Conservation (phyloP, 495 filamentous ascomycete genomes). For the Penicillium parvum region DNA sequence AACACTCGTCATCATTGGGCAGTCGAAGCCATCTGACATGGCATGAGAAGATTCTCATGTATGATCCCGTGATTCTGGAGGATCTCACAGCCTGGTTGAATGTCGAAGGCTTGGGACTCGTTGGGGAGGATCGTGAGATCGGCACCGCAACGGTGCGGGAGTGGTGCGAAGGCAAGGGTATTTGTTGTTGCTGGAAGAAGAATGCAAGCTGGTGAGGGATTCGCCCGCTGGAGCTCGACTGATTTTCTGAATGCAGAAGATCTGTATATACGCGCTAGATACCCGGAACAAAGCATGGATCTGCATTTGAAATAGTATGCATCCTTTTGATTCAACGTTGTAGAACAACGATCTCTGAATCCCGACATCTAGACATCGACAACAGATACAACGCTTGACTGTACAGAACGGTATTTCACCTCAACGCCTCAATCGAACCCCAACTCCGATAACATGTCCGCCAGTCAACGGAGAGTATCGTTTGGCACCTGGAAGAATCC, state of each 20-base stretch:
- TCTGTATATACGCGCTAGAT: not conserved
- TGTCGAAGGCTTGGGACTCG: constrained; percentile 55
- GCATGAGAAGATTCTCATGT: constrained; percentile 90
- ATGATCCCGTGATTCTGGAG: constrained; percentile 86
- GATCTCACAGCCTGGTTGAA: constrained; percentile 85
- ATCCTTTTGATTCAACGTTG: too few relatives aligned
- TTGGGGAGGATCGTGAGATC: constrained; percentile 64
- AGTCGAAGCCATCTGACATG: constrained; percentile 50
- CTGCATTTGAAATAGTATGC: too few relatives aligned
- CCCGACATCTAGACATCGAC: too few relatives aligned
- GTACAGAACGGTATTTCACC: too few relatives aligned
- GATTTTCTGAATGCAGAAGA: not conserved
- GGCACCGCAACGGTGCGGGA: constrained; percentile 56
- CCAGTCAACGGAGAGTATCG: too few relatives aligned
- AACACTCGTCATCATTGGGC: constrained; percentile 1
- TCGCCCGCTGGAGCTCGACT: not conserved
- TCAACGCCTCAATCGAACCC: too few relatives aligned
- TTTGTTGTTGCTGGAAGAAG: constrained; percentile 60
- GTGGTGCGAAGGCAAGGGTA: constrained; percentile 82
- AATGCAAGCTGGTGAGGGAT: constrained; percentile 17
- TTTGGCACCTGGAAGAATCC: too few relatives aligned
- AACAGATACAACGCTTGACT: too few relatives aligned
- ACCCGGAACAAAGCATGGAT: not conserved
- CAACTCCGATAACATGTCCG: too few relatives aligned
- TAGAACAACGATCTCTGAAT: too few relatives aligned